These are phyloP conservation scores for Ceratobasidium sp. DNA, from an alignment of 1,284 basidiomycete genomes.

Conservation along the genomic window DNA sequence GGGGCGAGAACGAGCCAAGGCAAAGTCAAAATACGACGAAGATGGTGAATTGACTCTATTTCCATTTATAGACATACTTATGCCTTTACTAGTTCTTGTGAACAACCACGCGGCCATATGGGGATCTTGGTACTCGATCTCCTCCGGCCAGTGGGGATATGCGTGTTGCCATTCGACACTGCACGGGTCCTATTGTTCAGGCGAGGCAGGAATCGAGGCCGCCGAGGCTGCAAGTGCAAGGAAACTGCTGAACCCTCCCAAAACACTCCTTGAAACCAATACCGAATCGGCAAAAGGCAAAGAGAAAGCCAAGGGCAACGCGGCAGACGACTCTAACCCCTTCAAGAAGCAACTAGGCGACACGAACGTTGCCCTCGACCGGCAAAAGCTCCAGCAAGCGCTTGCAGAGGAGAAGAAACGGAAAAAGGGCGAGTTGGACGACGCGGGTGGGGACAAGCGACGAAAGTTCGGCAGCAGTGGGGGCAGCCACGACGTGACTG, in stretches of 20 bases:
- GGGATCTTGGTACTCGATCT: constrained; percentile 93
- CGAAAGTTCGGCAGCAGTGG: constrained; percentile 64
- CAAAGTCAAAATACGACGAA: constrained; percentile 92
- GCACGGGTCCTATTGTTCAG: constrained; percentile 93
- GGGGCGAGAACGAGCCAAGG: constrained; percentile 88
- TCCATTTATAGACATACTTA: constrained; percentile 41
- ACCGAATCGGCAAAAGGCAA: constrained; percentile 51
- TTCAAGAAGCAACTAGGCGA: constrained; percentile 73
- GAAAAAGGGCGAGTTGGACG: constrained; percentile 51
- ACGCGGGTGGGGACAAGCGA: constrained; percentile 65
- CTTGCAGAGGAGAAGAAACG: constrained; percentile 84
- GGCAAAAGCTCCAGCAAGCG: constrained; percentile 73
- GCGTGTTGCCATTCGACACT: constrained; percentile 91
- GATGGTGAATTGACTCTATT: constrained; percentile 71
- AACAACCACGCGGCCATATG: constrained; percentile 96
- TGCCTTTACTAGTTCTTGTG: constrained; percentile 70
- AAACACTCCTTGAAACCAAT: constrained; percentile 47
- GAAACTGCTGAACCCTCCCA: constrained; percentile 63
- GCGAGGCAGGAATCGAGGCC: constrained; percentile 87
- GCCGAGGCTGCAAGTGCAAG: constrained; percentile 74
- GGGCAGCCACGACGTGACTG: constrained; percentile 74
- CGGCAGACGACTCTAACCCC: constrained; percentile 48
- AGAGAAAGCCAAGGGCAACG: constrained; percentile 43
- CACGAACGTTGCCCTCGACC: constrained; percentile 76
- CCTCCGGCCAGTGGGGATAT: constrained; percentile 87